A percentile compares a stretch with the other conserved stretches of the same genome.
These are phyloP conservation scores for Planoprotostelium fungivorum DNA, from an alignment of 78 protist species.

Conservation along the genomic window DNA sequence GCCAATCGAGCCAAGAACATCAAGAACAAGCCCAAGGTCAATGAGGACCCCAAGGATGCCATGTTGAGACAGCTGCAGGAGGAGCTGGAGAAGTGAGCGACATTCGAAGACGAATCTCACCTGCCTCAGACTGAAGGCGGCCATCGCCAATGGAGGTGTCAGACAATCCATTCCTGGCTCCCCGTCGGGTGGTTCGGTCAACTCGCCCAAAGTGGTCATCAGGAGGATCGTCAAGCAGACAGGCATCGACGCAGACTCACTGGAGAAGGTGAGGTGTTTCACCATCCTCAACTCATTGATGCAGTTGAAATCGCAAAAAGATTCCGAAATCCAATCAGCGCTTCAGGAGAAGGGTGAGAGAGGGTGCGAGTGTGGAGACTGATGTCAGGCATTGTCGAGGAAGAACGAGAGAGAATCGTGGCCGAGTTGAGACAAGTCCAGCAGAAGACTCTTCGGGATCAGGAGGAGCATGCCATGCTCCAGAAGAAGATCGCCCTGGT, in stretches of 20 bases:
- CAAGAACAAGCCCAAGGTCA: constrained; percentile 80
- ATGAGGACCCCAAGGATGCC: constrained; percentile 58
- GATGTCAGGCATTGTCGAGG: neutral
- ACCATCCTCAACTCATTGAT: no score
- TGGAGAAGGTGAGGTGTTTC: no score
- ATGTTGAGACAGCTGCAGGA: neutral
- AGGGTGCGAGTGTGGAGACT: no score
- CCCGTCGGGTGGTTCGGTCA: neutral
- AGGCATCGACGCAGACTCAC: no score
- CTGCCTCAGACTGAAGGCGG: neutral
- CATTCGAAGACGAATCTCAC: neutral
- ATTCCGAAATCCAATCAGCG: neutral
- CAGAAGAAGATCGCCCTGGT: neutral
- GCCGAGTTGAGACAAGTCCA: neutral
- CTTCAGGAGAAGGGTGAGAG: neutral
- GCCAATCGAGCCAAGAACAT: constrained; percentile 75
- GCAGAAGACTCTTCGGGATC: neutral
- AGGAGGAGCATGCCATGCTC: neutral
- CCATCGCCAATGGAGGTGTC: neutral
- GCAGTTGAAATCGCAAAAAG: neutral
- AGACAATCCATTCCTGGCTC: neutral
- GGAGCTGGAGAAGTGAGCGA: neutral
- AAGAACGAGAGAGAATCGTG: neutral
- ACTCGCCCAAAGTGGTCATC: neutral
- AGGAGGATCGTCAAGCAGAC: no score